Base-by-base conservation (phyloP, 768 basidiomycete genomes). In the Auriscalpium vulgare region DNA sequence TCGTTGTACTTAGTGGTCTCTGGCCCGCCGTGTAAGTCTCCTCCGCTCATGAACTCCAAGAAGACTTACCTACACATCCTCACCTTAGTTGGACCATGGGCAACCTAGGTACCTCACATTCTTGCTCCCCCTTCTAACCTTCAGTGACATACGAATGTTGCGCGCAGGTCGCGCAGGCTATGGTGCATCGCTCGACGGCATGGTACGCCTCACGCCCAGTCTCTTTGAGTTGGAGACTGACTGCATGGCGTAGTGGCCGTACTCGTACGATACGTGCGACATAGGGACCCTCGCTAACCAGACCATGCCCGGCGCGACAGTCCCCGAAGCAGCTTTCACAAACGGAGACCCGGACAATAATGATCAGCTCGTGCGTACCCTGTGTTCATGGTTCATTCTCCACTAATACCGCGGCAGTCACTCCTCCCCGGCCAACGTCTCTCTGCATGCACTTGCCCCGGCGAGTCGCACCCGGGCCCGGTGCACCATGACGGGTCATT, bases 391-490 rank as follows among this genome's bases (percentile, higher is more conserved):
- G 91, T 7, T 29, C 47, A 9, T 50, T 9, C 13, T 7, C n/a
- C 2, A 8, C 14, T 23, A 36, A 16, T 23, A 13, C 37, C 10
- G 13, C 40, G 35, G 4, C 48, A 62, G 40, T 90, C 88, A 1
- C 88, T 77, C 65, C 84, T 94, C 47, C 85, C 85, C 4, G 94
- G 93, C 10, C 92, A 94, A 67, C 80, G 84, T 53, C 73, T 97
- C 29, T 91, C 89, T 7, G 75, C 88, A 47, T 97, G 95, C 69
- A 97, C 95, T 2, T 97, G 95, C 66, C 70, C 76, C 11, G 84
- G 84, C 23, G 88, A 95, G 69, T 75, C 83, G 8, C 94, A 97
- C 69, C 95, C 95, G 4, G 95, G 95, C 9, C 94, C 94, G 21
- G 69, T 82, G 49, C 84, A 85, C 57, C 57, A 72, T 0, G 88